Evolutionary conservation across 179 eudicot species (phyloP).

Genomic region (Nepenthes alata): DNA sequence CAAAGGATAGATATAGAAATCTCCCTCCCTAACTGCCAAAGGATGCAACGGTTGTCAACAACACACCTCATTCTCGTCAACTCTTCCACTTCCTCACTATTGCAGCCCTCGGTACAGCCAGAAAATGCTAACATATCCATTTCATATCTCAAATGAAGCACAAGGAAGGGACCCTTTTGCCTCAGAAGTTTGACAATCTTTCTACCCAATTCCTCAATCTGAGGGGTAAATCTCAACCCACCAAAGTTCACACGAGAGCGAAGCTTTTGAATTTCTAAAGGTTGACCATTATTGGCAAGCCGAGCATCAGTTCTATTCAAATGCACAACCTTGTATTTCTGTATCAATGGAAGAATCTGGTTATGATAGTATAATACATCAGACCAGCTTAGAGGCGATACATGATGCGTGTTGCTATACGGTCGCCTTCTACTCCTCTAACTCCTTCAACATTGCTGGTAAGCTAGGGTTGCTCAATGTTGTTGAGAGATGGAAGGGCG

Average conservation of each 20-base stretch:
- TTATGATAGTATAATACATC: no score
- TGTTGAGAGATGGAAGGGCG: no score
- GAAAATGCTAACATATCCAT: slow-evolving; percentile 51
- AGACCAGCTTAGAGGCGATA: no score
- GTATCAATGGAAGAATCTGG: slow-evolving; percentile 41
- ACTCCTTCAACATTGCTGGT: no score
- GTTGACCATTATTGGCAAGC: slow-evolving; percentile 40
- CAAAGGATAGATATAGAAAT: not conserved
- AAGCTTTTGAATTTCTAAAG: slow-evolving; percentile 33
- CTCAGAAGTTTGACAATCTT: slow-evolving; percentile 32
- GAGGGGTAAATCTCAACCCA: slow-evolving; percentile 32
- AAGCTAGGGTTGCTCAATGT: no score
- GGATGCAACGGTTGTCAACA: not conserved
- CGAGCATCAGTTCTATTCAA: slow-evolving; percentile 44
- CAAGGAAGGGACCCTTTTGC: slow-evolving; percentile 43
- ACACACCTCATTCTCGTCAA: slow-evolving; percentile 36
- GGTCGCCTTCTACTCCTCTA: no score
- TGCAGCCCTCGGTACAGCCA: slow-evolving; percentile 47
- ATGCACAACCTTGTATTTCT: slow-evolving; percentile 34
- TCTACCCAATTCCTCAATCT: slow-evolving; percentile 39
- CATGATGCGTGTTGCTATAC: no score
- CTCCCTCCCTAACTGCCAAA: not conserved
- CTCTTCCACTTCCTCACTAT: slow-evolving; percentile 36
- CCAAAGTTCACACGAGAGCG: slow-evolving; percentile 37
- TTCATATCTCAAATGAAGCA: slow-evolving; percentile 43